Percentiles rank a stretch among this genome's conserved stretches.
Evolutionary conservation across 1,284 basidiomycete genomes (phyloP).

Genomic region (Athelia sp.): DNA sequence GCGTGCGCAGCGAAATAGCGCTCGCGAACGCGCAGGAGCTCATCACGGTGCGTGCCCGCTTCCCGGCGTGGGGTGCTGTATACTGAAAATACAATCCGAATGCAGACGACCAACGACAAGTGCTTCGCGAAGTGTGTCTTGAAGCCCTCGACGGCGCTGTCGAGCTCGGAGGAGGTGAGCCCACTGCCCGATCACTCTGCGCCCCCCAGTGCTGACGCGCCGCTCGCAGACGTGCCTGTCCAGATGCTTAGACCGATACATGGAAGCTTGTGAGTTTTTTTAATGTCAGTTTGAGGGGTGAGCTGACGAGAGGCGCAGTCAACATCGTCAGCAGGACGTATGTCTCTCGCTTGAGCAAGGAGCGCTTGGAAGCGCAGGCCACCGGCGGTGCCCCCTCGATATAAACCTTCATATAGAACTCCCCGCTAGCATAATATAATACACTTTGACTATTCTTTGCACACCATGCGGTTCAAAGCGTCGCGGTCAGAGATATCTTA

Average conservation of each 20-base stretch:
- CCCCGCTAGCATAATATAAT: no score
- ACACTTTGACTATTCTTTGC: no score
- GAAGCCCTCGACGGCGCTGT: slow-evolving; percentile 70
- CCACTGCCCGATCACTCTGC: slow-evolving; percentile 1
- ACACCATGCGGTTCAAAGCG: no score
- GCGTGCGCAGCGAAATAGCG: slow-evolving; percentile 67
- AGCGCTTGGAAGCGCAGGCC: background rate
- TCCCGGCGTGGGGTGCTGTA: background rate
- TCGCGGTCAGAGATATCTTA: no score
- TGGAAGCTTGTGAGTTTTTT: slow-evolving; percentile 75
- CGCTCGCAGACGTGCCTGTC: slow-evolving; percentile 60
- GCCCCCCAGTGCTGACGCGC: background rate
- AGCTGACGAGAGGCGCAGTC: slow-evolving; percentile 37
- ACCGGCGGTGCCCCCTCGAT: no score
- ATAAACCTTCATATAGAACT: no score
- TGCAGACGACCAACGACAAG: slow-evolving; percentile 72
- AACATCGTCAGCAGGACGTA: slow-evolving; percentile 72
- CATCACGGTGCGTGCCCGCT: slow-evolving; percentile 57
- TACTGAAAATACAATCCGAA: background rate
- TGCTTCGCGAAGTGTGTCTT: slow-evolving; percentile 75
- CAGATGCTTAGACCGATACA: slow-evolving; percentile 74
- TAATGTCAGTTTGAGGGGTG: background rate
- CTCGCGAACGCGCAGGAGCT: slow-evolving; percentile 77
- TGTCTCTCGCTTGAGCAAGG: slow-evolving; percentile 39
- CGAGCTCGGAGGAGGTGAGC: slow-evolving; percentile 68